Percentiles rank a stretch among this genome's conserved stretches.
Conservation (phyloP, 352 stramenopile species). For the Lagenidium giganteum region DNA sequence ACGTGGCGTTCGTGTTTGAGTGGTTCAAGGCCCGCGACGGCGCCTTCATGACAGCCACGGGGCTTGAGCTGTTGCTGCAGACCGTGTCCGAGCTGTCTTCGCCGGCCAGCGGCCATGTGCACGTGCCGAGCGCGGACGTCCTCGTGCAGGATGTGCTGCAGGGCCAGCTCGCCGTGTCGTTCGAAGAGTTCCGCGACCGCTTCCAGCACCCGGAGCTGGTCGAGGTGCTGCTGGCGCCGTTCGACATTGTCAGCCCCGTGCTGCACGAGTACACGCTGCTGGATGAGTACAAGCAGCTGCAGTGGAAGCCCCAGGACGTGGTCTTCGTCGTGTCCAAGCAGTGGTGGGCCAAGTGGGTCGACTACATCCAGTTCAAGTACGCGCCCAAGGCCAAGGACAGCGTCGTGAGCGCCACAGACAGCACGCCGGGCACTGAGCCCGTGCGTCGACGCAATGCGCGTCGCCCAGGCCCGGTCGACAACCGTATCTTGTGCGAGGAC, state of each 20-base stretch:
- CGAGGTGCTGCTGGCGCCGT: constrained; percentile 41
- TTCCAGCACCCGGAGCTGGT: constrained; percentile 31
- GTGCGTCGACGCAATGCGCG: neutral
- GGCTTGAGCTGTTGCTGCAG: constrained; percentile 31
- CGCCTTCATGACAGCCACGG: constrained; percentile 19
- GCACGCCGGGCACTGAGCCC: neutral
- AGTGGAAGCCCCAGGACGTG: constrained; percentile 39
- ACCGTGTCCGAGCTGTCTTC: constrained; percentile 17
- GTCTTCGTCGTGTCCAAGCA: constrained; percentile 39
- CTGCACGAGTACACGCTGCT: constrained; percentile 41
- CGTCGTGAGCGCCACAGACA: neutral
- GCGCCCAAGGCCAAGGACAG: constrained; percentile 3
- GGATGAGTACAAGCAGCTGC: constrained; percentile 20
- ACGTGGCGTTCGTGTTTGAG: constrained; percentile 30
- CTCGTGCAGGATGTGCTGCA: constrained; percentile 17
- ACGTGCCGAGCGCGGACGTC: too few relatives aligned
- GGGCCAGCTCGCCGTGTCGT: constrained; percentile 13
- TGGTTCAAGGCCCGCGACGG: constrained; percentile 47
- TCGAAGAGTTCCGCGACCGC: constrained; percentile 21
- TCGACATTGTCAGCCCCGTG: constrained; percentile 41
- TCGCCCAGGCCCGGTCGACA: constrained; percentile 40
- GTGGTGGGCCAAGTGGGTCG: constrained; percentile 63
- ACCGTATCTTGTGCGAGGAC: constrained; percentile 30
- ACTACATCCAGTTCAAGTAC: constrained; percentile 21
- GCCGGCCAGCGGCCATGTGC: constrained; percentile 10